Conservation (phyloP, 2,329 filamentous ascomycete species). For the Onygenales sp. region DNA sequence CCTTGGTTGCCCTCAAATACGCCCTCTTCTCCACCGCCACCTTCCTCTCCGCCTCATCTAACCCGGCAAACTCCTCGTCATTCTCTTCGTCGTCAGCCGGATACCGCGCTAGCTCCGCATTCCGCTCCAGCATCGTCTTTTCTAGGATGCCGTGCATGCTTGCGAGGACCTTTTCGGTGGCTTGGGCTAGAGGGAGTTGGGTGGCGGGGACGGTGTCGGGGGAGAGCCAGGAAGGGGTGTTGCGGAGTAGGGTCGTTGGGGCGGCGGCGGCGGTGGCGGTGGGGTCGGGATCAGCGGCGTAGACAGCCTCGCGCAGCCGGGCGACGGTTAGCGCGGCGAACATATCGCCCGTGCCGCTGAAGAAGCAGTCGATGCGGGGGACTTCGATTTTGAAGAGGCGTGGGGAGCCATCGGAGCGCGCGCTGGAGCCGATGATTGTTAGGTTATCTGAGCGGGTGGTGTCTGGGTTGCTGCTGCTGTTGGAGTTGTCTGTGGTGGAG, state of each 20-base stretch:
- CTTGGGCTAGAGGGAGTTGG: conserved; percentile 72
- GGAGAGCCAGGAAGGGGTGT: conserved; percentile 62
- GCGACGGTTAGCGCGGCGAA: conserved; percentile 87
- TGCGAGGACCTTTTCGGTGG: conserved; percentile 76
- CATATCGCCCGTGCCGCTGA: conserved; percentile 96
- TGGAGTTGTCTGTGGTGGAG: conserved; percentile 11
- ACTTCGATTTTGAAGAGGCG: conserved; percentile 86
- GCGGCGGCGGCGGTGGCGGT: not conserved
- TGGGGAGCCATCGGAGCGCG: conserved; percentile 51
- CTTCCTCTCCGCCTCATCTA: conserved; percentile 34
- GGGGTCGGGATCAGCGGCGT: conserved; percentile 26
- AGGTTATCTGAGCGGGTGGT: conserved; percentile 36
- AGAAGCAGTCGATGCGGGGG: conserved; percentile 83
- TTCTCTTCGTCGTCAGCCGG: conserved; percentile 13
- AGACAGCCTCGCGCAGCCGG: conserved; percentile 74
- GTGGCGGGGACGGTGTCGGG: conserved; percentile 58
- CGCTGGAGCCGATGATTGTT: conserved; percentile 68
- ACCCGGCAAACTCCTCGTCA: conserved; percentile 5
- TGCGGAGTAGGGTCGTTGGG: conserved; percentile 38
- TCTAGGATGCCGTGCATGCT: conserved; percentile 83
- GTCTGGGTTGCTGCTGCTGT: conserved; percentile 25
- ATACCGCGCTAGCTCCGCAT: conserved; percentile 47
- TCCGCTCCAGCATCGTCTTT: conserved; percentile 57
- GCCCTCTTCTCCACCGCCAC: conserved; percentile 44
- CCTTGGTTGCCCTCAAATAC: conserved; percentile 65